A percentile compares a stretch with the other conserved stretches of the same genome.
These are phyloP conservation scores for Aspergillus hancockii DNA, from an alignment of 495 filamentous ascomycete species.

Conservation along the genomic window DNA sequence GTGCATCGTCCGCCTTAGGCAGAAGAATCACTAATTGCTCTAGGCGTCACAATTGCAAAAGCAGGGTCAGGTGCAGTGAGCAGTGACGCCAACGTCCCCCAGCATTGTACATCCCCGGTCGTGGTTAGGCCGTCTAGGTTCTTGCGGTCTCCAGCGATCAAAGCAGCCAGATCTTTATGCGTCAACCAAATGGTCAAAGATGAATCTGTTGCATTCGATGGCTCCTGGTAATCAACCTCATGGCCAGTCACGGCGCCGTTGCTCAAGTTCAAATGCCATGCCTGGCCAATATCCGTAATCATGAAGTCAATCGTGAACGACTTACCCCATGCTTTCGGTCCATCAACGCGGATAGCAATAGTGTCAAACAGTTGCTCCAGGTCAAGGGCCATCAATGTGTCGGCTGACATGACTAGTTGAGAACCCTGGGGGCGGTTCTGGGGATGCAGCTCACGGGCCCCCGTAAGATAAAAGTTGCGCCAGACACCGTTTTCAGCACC, in stretches of 20 bases:
- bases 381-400: not conserved
- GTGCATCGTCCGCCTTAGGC: not conserved
- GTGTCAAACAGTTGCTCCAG: constrained; percentile 9
- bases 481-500: constrained; percentile 30
- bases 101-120: not conserved
- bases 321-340: constrained; percentile 8
- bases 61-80: constrained; percentile 6
- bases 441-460: constrained; percentile 14
- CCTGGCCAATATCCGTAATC: not conserved
- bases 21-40: not conserved
- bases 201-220: too few relatives aligned
- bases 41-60: constrained; percentile 12
- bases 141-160: too few relatives aligned
- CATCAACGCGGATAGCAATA: constrained; percentile 9
- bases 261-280: constrained; percentile 5
- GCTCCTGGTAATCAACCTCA: too few relatives aligned
- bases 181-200: too few relatives aligned
- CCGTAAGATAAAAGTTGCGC: constrained; percentile 30
- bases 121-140: constrained; percentile 1
- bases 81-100: constrained; percentile 4
- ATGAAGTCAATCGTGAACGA: constrained; percentile 10
- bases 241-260: constrained; percentile 10
- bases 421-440: constrained; percentile 1
- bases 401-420: not conserved
- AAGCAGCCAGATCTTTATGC: too few relatives aligned